Base-by-base conservation (phyloP, 768 basidiomycete species). In the Panaeolus cyanescens region DNA sequence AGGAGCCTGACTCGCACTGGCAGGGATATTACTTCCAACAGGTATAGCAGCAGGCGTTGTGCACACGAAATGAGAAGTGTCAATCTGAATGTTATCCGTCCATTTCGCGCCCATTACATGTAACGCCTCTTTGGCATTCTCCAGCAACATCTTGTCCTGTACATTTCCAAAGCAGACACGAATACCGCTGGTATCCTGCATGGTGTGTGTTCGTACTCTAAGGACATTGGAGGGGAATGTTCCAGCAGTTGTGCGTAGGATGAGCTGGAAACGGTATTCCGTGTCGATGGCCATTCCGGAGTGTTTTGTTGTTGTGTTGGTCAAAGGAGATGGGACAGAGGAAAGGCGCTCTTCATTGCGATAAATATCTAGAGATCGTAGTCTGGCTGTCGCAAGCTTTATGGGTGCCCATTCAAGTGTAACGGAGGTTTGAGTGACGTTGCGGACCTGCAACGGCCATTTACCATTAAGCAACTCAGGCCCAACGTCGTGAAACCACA, bases 61-160 rank as follows among this genome's bases (percentile, higher is more conserved):
- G 71, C 95, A 96, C 39, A 98, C 95, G 66, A 97, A 99, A 74
- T 99, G 96, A 0, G 96, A 98, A 9, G 96, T 99, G 71, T 99
- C 96, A 60, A 99, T 96, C 77, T 96, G 93, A 37, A 99, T 95
- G 69, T 87, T 91, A 65, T 96, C 91, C 68, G 88, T 92, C 89
- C 91, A 95, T 65, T 90, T 90, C 0, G 93, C 96, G 39, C 83
- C 84, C 91, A 99, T 97, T 67, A 92, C 88, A 50, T 82, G 72
- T 57, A 99, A 75, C 7, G 94, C 93, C 59, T 85, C 72, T 73
- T 93, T 93, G 32, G 91, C 88, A 63, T 95, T 88, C 69, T 92
- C 90, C 59, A 96, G 80, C 60, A 96, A 70, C 3, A 85, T 82
- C 0, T 75, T 60, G 65, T 97, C 95, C 61, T 92, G 84, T 1